Conservation (phyloP, 2,329 filamentous ascomycete genomes). For the Knufia petricola region DNA sequence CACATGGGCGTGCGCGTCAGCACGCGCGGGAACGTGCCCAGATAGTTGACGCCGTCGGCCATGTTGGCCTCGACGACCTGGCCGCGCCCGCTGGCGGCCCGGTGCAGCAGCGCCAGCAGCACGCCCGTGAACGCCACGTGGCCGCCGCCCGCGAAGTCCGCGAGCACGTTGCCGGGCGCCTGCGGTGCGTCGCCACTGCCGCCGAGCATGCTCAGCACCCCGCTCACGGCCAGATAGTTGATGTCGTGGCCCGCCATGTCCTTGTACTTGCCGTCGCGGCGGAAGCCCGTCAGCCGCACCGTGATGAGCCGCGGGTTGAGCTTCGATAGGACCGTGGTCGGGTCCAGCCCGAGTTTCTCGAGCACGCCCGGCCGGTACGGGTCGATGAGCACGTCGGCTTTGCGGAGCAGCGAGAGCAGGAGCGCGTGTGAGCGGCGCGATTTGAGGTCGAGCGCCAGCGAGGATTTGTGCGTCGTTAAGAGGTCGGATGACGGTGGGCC, state of each 20-base stretch:
- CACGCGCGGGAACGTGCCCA: slow-evolving; percentile 69
- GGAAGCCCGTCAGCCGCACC: slow-evolving; percentile 80
- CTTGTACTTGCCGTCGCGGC: slow-evolving; percentile 74
- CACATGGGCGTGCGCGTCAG: slow-evolving; percentile 55
- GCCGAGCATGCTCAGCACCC: slow-evolving; percentile 68
- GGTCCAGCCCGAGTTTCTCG: slow-evolving; percentile 71
- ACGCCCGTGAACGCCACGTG: slow-evolving; percentile 73
- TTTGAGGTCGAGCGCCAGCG: slow-evolving; percentile 72
- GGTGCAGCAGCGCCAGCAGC: slow-evolving; percentile 60
- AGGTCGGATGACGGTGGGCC: slow-evolving; percentile 45
- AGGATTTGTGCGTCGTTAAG: slow-evolving; percentile 68
- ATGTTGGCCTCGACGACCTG: slow-evolving; percentile 95
- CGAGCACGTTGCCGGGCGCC: slow-evolving; percentile 73
- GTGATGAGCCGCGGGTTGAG: slow-evolving; percentile 70
- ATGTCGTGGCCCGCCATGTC: slow-evolving; percentile 92
- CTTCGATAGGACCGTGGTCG: slow-evolving; percentile 49
- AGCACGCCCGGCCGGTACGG: slow-evolving; percentile 87
- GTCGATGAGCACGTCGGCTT: slow-evolving; percentile 76
- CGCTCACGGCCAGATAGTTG: slow-evolving; percentile 86
- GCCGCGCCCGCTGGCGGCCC: slow-evolving; percentile 46
- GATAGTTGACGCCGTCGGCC: slow-evolving; percentile 78
- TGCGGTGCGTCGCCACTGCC: slow-evolving; percentile 55
- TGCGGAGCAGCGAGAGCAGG: slow-evolving; percentile 53
- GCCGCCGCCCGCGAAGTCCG: slow-evolving; percentile 85
- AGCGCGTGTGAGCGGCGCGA: slow-evolving; percentile 50